Percentiles rank a stretch among this genome's conserved stretches.
These are phyloP conservation scores for Phytophthora sp. DNA, from an alignment of 352 stramenopile genomes.

Conservation along the genomic window DNA sequence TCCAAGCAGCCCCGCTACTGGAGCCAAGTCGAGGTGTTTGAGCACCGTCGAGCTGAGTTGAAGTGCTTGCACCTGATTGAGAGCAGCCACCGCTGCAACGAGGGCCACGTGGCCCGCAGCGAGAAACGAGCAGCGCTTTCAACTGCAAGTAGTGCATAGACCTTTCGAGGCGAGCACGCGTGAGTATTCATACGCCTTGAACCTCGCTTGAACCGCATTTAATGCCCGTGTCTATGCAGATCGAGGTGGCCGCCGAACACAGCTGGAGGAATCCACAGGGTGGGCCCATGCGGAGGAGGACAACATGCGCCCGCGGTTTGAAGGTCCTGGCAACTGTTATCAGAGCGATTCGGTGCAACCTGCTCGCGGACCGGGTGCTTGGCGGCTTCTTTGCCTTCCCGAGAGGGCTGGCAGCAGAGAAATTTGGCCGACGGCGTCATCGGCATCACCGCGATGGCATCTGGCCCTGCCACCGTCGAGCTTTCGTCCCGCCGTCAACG, in stretches of 20 bases:
- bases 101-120: not conserved
- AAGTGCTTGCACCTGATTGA: no score
- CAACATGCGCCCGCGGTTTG: no score
- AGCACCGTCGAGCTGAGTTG: no score
- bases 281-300: no score
- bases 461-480: not conserved
- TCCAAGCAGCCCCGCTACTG: no score
- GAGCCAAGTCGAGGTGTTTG: no score
- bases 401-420: no score
- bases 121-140: conserved; percentile 18
- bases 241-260: not conserved
- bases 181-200: conserved; percentile 13
- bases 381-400: not conserved
- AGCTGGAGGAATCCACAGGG: conserved; percentile 3
- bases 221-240: conserved; percentile 19
- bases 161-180: not conserved
- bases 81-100: not conserved
- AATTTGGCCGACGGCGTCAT: not conserved
- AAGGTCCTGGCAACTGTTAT: conserved; percentile 9
- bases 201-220: not conserved
- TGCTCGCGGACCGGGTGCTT: not conserved
- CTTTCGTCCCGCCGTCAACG: not conserved
- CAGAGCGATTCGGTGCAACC: conserved; percentile 3
- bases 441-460: conserved; percentile 2
- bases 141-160: conserved; percentile 34